Conservation (phyloP, 495 filamentous ascomycete genomes). For the Tuber calosporum region DNA sequence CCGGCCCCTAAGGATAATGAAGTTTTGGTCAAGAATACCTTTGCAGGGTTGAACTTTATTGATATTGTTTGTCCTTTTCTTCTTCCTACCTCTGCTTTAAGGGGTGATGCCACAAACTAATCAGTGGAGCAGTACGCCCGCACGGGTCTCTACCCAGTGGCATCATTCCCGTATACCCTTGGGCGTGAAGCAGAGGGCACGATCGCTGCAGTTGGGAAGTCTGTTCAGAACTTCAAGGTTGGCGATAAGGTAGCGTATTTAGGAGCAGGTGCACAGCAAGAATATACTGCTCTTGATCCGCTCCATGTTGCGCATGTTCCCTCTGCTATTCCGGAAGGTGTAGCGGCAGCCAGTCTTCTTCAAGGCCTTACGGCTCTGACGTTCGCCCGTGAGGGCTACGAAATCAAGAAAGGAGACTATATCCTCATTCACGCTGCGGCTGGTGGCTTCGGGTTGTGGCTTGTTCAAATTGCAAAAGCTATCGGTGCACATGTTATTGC, state of each 20-base stretch:
- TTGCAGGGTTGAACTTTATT: slow-evolving; percentile 84
- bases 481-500: slow-evolving; percentile 72
- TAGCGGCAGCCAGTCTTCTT: slow-evolving; percentile 62
- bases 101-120: slow-evolving; percentile 5
- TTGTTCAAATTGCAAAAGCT: slow-evolving; percentile 65
- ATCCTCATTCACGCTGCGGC: slow-evolving; percentile 85
- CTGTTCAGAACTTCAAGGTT: slow-evolving; percentile 46
- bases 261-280: slow-evolving; percentile 59
- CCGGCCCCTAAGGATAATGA: slow-evolving; percentile 63
- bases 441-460: slow-evolving; percentile 73
- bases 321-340: slow-evolving; percentile 51
- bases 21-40: slow-evolving; percentile 77
- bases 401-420: slow-evolving; percentile 70
- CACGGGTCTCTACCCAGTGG: slow-evolving; percentile 69
- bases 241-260: slow-evolving; percentile 66
- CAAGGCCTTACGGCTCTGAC: slow-evolving; percentile 85
- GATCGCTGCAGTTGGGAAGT: slow-evolving; percentile 50
- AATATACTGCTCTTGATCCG: slow-evolving; percentile 62
- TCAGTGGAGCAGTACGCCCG: slow-evolving; percentile 64
- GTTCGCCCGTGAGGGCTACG: slow-evolving; percentile 67
- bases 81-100: slow-evolving; percentile 1
- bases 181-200: slow-evolving; percentile 74
- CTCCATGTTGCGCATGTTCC: slow-evolving; percentile 59
- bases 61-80: slow-evolving; percentile 47
- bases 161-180: slow-evolving; percentile 65